A percentile compares a stretch with the other conserved stretches of the same genome.
phyloP scores from a whole-genome alignment of 345 rosid genomes.

The Draba incana region DNA sequence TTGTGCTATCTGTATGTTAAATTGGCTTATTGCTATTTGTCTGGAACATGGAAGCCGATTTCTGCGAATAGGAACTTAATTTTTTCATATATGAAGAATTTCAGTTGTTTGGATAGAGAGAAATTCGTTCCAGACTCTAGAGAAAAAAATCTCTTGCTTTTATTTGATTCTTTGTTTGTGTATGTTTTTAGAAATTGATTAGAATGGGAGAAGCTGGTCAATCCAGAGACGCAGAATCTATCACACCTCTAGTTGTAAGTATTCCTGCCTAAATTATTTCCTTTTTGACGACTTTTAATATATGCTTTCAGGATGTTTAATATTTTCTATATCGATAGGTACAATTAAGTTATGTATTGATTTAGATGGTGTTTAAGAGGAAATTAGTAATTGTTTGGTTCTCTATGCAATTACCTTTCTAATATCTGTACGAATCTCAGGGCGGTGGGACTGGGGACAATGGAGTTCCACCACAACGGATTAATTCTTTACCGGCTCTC shows the following conservation, averaged over 20 bases:
- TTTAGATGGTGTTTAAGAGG: not conserved
- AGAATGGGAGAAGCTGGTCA: slow-evolving; percentile 52
- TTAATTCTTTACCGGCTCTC: slow-evolving; percentile 53
- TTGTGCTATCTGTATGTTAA: not conserved
- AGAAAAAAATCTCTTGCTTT: not conserved
- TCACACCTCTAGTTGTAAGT: slow-evolving; percentile 45
- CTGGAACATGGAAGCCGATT: too few relatives aligned
- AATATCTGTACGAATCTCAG: slow-evolving; percentile 21
- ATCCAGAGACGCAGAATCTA: slow-evolving; percentile 42
- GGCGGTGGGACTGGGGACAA: slow-evolving; percentile 39
- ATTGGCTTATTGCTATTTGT: too few relatives aligned
- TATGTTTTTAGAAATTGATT: slow-evolving; percentile 40
- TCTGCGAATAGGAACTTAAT: not conserved
- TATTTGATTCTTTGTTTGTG: slow-evolving; percentile 9
- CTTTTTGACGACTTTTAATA: slow-evolving; percentile 2
- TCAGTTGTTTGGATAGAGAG: not conserved
- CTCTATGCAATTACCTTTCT: slow-evolving; percentile 13
- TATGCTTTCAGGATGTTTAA: not conserved
- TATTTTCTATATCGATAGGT: not conserved
- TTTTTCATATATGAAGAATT: not conserved
- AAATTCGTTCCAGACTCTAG: not conserved
- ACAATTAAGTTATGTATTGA: not conserved
- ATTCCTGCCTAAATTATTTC: slow-evolving; percentile 7
- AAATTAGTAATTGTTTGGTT: slow-evolving; percentile 9
- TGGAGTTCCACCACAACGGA: slow-evolving; percentile 45